Evolutionary conservation across 1,284 basidiomycete species (phyloP), one percentile per base, ranked within the genome.

Genomic region (Filobasidium uniguttulatum): DNA sequence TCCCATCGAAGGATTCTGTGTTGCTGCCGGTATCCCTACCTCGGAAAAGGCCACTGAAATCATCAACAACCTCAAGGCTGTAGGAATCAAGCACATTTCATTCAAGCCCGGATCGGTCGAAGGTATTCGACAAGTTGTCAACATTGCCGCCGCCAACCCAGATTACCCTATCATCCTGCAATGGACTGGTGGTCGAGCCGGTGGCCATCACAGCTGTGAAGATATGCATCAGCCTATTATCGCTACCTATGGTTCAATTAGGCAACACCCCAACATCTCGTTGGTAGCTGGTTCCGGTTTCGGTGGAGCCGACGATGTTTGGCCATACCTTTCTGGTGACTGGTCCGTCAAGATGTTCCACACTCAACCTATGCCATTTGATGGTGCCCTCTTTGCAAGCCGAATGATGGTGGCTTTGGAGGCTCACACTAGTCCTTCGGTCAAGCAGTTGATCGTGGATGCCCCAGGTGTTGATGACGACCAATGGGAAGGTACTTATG

Each of bases 101-200:
- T 94, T 96, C 81, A 97, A 97, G 75, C 93, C 93, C 37, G 93
- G 93, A 56, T 94, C 89, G 7, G 81, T 93, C 51, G 91, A 97
- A 57, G 93, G 93, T 56, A 93, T 98, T 59, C 83, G 90, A 41
- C 91, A 97, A 69, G 93, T 97, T 53, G 77, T 94, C 69, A 91
- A 83, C 73, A 98, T 98, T 61, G 93, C 94, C 23, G 79, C 85
- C 38, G 77, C 88, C 55, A 91, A 96, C 71, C 87, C 91, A 37
- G 82, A 89, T 70, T 98, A 87, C 77, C 90, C 93, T n/a, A 82
- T 98, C 71, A 89, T 98, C 69, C 74, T 96, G 57, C 93, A 97
- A 66, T 97, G 93, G 93, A 98, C 93, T 44, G 94, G 93, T 64
- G 93, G 93, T 47, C 88, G 93, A 61, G 94, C 93, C n/a, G 93